Evolutionary conservation across 768 basidiomycete genomes (phyloP).

Genomic region (Coprinopsis strossmayeri): DNA sequence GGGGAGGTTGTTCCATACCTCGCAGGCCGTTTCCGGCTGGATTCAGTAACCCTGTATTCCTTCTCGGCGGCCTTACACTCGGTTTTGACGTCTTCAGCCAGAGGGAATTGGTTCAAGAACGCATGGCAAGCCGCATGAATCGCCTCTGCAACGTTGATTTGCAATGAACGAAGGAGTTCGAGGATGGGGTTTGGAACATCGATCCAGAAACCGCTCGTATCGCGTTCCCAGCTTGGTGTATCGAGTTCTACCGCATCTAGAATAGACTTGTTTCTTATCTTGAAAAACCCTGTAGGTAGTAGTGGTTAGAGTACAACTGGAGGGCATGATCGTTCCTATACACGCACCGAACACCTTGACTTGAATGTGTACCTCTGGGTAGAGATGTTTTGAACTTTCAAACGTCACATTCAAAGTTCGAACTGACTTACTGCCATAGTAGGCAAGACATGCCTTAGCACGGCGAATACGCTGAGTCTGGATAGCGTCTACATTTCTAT

Average conservation of each 20-base stretch:
- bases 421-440: slow-evolving; percentile 75
- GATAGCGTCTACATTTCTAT: slow-evolving; percentile 69
- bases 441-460: slow-evolving; percentile 51
- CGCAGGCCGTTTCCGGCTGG: slow-evolving; percentile 61
- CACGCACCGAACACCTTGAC: slow-evolving; percentile 69
- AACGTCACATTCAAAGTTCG: too few relatives aligned
- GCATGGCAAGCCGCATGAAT: slow-evolving; percentile 87
- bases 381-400: too few relatives aligned
- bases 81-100: slow-evolving; percentile 65
- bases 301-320: too few relatives aligned
- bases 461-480: slow-evolving; percentile 71
- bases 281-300: slow-evolving; percentile 61
- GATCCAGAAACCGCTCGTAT: slow-evolving; percentile 73
- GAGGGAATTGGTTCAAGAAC: slow-evolving; percentile 67
- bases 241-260: slow-evolving; percentile 75
- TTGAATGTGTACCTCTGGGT: slow-evolving; percentile 57
- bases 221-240: slow-evolving; percentile 69
- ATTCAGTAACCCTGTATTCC: slow-evolving; percentile 50
- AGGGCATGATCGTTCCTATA: not conserved
- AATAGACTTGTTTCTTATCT: slow-evolving; percentile 60
- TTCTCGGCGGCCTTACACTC: slow-evolving; percentile 82
- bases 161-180: slow-evolving; percentile 43
- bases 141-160: slow-evolving; percentile 65
- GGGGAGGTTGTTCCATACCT: slow-evolving; percentile 38
- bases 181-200: slow-evolving; percentile 57